Evolutionary conservation across 1,284 basidiomycete genomes (phyloP).

Genomic region (Ganoderma sp.): DNA sequence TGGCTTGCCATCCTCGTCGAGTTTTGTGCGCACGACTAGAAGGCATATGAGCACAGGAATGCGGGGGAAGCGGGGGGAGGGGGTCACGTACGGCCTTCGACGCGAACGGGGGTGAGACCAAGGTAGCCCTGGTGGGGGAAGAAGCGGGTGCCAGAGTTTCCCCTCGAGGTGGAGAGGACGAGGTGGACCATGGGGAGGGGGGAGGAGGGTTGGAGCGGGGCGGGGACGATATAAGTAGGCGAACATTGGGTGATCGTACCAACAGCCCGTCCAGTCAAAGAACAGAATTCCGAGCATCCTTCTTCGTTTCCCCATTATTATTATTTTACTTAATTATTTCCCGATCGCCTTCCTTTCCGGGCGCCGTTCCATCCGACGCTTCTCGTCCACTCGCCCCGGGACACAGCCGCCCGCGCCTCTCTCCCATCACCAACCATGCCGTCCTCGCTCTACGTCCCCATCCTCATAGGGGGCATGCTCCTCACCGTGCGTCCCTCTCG

Average conservation of each 20-base stretch:
- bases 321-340: constrained; percentile 28
- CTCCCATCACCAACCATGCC: constrained; percentile 38
- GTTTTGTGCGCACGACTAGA: constrained; percentile 67
- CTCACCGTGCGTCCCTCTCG: constrained; percentile 56
- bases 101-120: constrained; percentile 77
- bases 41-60: constrained; percentile 18
- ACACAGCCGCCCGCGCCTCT: constrained; percentile 14
- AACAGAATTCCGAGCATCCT: constrained; percentile 25
- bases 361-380: constrained; percentile 6
- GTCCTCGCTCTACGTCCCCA: constrained; percentile 49
- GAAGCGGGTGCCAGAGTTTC: constrained; percentile 70
- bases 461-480: constrained; percentile 79
- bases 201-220: constrained; percentile 31
- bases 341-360: constrained; percentile 22
- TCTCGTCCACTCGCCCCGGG: background rate
- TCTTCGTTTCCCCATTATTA: constrained; percentile 25
- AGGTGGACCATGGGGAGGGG: constrained; percentile 64
- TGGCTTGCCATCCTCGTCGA: constrained; percentile 73
- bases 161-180: constrained; percentile 61
- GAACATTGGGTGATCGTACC: constrained; percentile 37
- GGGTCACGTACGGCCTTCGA: constrained; percentile 69
- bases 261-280: constrained; percentile 25
- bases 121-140: constrained; percentile 81
- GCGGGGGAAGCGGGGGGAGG: constrained; percentile 18
- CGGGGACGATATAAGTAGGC: constrained; percentile 33